phyloP scores from a whole-genome alignment of 345 rosid species.

The Eucalyptus cladocalyx region DNA sequence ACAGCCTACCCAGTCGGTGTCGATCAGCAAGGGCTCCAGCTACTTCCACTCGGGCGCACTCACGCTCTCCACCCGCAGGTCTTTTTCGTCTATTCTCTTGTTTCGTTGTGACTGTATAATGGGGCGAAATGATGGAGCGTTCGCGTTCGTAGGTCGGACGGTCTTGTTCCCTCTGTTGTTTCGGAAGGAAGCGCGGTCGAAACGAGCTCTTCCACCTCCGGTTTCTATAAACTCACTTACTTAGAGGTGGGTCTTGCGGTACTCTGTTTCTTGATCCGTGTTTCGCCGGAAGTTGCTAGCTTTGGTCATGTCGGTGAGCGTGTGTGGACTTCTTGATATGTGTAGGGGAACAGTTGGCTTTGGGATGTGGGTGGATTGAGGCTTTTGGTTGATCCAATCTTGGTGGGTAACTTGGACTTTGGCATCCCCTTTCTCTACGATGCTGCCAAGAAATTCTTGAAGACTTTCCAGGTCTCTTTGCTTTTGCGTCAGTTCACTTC shows the following conservation, averaged over 20 bases:
- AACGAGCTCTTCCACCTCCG: conserved; percentile 30
- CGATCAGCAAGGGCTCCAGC: background rate
- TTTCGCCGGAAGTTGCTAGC: background rate
- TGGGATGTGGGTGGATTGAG: conserved; percentile 72
- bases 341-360: conserved; percentile 83
- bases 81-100: background rate
- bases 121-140: background rate
- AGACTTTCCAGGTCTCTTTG: conserved; percentile 47
- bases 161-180: conserved; percentile 42
- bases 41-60: background rate
- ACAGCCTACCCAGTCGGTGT: background rate
- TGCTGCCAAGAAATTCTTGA: conserved; percentile 70
- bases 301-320: background rate
- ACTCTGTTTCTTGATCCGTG: background rate
- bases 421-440: conserved; percentile 92
- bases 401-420: conserved; percentile 89
- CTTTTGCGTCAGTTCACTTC: background rate
- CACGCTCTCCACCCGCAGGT: background rate
- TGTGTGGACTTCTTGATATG: background rate
- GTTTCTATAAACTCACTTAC: conserved; percentile 58
- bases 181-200: conserved; percentile 53
- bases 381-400: conserved; percentile 72
- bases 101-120: background rate
- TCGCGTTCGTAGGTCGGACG: background rate
- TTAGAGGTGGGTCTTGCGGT: conserved; percentile 48